A percentile compares a stretch with the other conserved stretches of the same genome.
phyloP scores from a whole-genome alignment of 495 filamentous ascomycete genomes.

The Hypomontagnella monticulosa region DNA sequence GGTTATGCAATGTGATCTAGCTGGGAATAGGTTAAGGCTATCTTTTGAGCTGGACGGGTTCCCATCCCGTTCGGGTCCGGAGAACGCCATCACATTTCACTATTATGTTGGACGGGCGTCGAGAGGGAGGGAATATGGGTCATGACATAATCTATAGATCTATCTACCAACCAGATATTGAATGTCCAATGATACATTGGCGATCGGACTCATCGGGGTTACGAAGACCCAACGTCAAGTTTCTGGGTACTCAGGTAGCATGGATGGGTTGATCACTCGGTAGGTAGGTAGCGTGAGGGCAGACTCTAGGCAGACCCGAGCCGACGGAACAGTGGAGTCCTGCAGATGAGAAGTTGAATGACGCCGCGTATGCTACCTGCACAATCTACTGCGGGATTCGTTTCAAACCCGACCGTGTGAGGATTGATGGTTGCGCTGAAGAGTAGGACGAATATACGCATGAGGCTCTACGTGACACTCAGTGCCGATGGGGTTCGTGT shows the following conservation, averaged over 20 bases:
- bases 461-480: too few species aligned
- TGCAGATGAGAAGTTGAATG: too few species aligned
- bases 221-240: not conserved
- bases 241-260: too few species aligned
- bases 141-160: constrained; percentile 2
- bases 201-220: not conserved
- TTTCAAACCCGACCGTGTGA: not conserved
- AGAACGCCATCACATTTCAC: too few species aligned
- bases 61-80: too few species aligned
- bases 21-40: not conserved
- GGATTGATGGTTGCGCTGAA: too few species aligned
- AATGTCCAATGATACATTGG: not conserved
- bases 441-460: too few species aligned
- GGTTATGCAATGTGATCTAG: constrained; percentile 5
- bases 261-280: not conserved
- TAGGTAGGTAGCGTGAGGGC: not conserved
- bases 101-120: too few species aligned
- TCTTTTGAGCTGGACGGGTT: too few species aligned
- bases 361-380: too few species aligned
- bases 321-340: not conserved
- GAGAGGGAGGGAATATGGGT: too few species aligned
- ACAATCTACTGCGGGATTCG: not conserved
- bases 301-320: not conserved
- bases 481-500: too few species aligned
- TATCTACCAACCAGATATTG: not conserved